These are phyloP conservation scores for Diacronema lutheri DNA, from an alignment of 78 protist species.

Conservation along the genomic window DNA sequence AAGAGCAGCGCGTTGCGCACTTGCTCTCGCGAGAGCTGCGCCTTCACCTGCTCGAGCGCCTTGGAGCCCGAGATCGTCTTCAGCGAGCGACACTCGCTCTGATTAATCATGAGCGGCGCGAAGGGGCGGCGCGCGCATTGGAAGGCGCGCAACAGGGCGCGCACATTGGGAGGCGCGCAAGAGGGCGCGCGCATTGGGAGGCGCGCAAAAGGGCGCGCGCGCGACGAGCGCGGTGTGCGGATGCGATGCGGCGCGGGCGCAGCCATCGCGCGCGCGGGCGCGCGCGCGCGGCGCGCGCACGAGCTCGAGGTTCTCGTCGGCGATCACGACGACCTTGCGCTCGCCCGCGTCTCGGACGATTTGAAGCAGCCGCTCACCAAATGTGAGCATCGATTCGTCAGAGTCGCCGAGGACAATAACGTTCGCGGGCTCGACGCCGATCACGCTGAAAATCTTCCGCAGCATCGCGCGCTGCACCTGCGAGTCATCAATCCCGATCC, in stretches of 20 bases:
- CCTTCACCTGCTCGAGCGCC: neutral
- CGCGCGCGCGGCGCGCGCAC: too few relatives aligned
- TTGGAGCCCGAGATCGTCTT: neutral
- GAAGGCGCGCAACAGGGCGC: too few relatives aligned
- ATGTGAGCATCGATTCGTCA: neutral
- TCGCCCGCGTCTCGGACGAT: neutral
- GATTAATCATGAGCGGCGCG: too few relatives aligned
- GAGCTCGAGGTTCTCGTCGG: neutral
- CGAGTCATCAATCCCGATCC: neutral
- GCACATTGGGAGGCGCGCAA: too few relatives aligned
- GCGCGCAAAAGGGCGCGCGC: too few relatives aligned
- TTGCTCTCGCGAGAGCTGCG: neutral
- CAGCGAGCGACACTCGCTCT: too few relatives aligned
- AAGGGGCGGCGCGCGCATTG: too few relatives aligned
- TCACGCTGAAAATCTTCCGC: neutral
- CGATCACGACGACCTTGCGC: neutral
- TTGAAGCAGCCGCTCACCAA: neutral
- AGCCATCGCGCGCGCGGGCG: too few relatives aligned
- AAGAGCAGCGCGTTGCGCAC: neutral
- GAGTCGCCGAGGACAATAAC: neutral
- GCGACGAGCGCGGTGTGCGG: too few relatives aligned
- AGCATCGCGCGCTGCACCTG: neutral
- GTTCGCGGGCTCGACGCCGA: neutral
- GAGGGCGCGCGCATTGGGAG: too few relatives aligned
- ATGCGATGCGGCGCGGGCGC: too few relatives aligned